Evolutionary conservation across 2,329 filamentous ascomycete genomes (phyloP), one percentile per base, ranked within the genome.

Genomic region (Pseudocercospora cruenta): DNA sequence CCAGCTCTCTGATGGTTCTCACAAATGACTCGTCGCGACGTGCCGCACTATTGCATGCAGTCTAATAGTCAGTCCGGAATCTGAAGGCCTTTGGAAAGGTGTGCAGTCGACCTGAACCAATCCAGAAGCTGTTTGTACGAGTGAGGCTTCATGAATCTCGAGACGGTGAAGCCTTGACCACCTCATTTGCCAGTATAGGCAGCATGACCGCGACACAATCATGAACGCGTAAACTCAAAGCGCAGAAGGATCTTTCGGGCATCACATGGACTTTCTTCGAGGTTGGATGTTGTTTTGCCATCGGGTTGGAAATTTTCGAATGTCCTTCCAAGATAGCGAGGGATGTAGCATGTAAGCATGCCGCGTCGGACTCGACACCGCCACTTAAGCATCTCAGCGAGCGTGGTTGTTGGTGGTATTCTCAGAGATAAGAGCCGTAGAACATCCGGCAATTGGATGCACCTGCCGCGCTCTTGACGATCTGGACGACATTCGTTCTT

Each of bases 131-230:
- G 45, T 22, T 21, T 33, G 36, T 47, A 55, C 51, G 55, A 26
- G 31, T 64, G 36, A 55, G 28, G 51, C 28, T 61, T 65, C 28
- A n/a, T 22, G 33, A 24, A 24, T 54, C 21, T 7, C 21, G 49
- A 24, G 39, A 59, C 63, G 63, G 63, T 65, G 39, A 62, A 62
- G 58, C 36, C 19, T 62, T 24, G 51, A 36, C 39, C 39, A 36
- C 24, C 31, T 61, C 58, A 61, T 62, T 61, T 43, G 58, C 45
- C 16, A 45, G 24, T 33, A 16, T 22, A 33, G 39, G 62, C 36
- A 59, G 58, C 62, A 45, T 39, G 53, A 39, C 55, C 62, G 39
- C 21, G 43, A n/a, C n/a, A n/a, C n/a, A n/a, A n/a, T n/a, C n/a
- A n/a, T n/a, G n/a, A 31, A 16, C 22, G n/a, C 3, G 28, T 12